These are phyloP conservation scores for Albifimbria verrucaria DNA, from an alignment of 2,329 filamentous ascomycete genomes.

Conservation along the genomic window DNA sequence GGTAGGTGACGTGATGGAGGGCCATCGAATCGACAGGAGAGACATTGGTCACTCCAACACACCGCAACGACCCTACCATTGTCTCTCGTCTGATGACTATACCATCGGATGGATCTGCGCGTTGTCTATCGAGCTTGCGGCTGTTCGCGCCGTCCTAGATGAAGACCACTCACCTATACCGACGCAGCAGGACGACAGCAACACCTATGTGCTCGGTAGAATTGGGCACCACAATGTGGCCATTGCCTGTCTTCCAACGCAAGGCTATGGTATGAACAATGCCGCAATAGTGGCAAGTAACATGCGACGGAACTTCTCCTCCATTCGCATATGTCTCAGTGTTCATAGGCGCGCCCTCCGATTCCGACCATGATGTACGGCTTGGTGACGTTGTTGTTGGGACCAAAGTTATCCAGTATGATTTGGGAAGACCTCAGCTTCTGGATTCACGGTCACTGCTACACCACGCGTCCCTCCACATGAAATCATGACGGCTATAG, in stretches of 20 bases:
- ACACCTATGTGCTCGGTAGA: slow-evolving; percentile 10
- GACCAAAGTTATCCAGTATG: not conserved
- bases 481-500: not conserved
- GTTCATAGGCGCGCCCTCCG: slow-evolving; percentile 12
- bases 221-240: slow-evolving; percentile 11
- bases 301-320: slow-evolving; percentile 1
- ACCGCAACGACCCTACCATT: too few relatives aligned
- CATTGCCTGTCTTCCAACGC: slow-evolving; percentile 10
- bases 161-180: too few relatives aligned
- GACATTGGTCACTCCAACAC: too few relatives aligned
- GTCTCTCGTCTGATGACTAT: too few relatives aligned
- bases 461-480: not conserved
- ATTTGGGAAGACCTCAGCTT: not conserved
- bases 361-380: slow-evolving; percentile 11
- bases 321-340: slow-evolving; percentile 9
- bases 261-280: slow-evolving; percentile 7
- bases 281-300: not conserved
- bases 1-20: too few relatives aligned
- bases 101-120: too few relatives aligned
- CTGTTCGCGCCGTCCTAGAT: too few relatives aligned
- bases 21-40: too few relatives aligned
- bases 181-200: slow-evolving; percentile 9
- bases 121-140: too few relatives aligned
- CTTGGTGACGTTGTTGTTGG: slow-evolving; percentile 17
- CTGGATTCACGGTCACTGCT: not conserved